phyloP scores from a whole-genome alignment of 306 rosid species.

The Lagenaria siceraria region DNA sequence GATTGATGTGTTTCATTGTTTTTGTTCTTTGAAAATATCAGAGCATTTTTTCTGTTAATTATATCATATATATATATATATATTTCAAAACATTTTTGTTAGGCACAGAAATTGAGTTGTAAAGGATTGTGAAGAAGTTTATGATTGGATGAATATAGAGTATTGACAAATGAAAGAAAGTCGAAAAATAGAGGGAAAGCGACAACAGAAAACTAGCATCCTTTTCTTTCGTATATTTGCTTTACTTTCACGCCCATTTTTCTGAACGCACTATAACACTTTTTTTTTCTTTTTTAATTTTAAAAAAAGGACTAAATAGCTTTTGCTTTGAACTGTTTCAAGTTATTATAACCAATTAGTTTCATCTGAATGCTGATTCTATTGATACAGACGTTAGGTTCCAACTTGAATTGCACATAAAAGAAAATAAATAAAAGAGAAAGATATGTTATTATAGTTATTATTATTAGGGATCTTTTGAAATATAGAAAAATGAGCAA shows the following conservation, averaged over 20 bases:
- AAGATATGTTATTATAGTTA: too few relatives aligned
- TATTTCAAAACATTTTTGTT: background rate
- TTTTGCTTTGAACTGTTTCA: background rate
- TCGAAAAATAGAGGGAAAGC: background rate
- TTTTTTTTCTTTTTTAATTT: too few relatives aligned
- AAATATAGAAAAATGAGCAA: too few relatives aligned
- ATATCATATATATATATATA: background rate
- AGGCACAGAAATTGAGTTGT: background rate
- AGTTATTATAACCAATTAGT: too few relatives aligned
- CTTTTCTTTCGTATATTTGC: background rate
- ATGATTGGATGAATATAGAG: background rate
- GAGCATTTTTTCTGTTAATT: background rate
- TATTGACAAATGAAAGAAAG: background rate
- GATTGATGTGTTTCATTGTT: background rate
- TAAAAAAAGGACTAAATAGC: background rate
- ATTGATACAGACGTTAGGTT: too few relatives aligned
- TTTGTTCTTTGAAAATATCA: background rate
- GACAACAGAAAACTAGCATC: background rate
- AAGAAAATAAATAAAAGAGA: too few relatives aligned
- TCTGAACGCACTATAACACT: too few relatives aligned
- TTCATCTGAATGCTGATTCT: too few relatives aligned
- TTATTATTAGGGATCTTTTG: too few relatives aligned
- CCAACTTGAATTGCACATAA: too few relatives aligned
- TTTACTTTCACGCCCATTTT: conserved; percentile 3
- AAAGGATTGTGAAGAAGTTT: background rate